Evolutionary conservation across 108 stramenopile genomes (phyloP), one percentile per base, ranked within the genome.

Genomic region (Discostella stelligeroides): DNA sequence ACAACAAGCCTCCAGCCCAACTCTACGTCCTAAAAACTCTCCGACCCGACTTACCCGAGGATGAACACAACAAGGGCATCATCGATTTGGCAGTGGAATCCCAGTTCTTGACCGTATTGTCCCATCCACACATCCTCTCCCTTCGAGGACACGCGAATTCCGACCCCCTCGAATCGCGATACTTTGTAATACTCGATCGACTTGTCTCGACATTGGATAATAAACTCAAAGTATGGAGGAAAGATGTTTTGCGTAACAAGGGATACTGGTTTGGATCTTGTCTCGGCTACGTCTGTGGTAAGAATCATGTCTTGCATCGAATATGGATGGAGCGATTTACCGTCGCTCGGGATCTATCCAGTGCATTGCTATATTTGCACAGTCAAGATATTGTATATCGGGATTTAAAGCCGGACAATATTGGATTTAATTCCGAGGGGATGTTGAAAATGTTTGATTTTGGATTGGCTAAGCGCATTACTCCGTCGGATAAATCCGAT

Each of bases 81-180:
- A 80, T 89, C 17, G 94, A 95, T 79, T 64, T 95, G 30, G 94
- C 94, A 23, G 90, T 95, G 53, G 94, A 95, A 58, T 88, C 94
- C 9, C 86, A 87, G 60, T 92, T 95, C 47, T 72, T 95, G 0
- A 29, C 68, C 0, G 75, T 75, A 0, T 65, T 95, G 43, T 58
- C 63, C 13, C 94, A 95, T 68, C 85, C 86, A 10, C 87, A 91
- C 74, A 91, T 95, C 41, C 81, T 95, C 45, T 78, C 85, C 12
- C 84, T 95, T 75, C 71, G 88, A 14, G 93, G 88, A 24, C 70
- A 80, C 39, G 87, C 93, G 46, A 92, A 90, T 69, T 89, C 88
- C 15, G 90, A 94, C 65, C 93, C 93, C 14, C 76, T 88, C 17
- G 90, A 92, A 69, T 64, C 79, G 1, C 68, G 79, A 42, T 95